These are phyloP conservation scores for Entomophthora muscae DNA, from an alignment of 371 early-diverging fungal species.

Conservation along the genomic window DNA sequence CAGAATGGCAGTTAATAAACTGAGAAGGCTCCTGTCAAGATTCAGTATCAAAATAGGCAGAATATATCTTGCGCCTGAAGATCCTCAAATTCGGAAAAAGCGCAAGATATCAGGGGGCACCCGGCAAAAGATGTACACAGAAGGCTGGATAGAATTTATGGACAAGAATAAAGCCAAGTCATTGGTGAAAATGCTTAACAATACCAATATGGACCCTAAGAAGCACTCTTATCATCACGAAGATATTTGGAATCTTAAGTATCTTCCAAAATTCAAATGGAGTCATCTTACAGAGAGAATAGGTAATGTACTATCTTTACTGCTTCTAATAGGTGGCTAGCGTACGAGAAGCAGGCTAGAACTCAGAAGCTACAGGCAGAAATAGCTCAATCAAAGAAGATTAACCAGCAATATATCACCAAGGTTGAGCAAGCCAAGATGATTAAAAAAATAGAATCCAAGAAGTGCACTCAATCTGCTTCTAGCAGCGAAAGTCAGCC, in stretches of 20 bases:
- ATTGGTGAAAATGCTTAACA: conserved; percentile 59
- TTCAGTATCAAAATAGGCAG: conserved; percentile 61
- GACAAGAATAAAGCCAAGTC: conserved; percentile 75
- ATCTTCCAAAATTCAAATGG: conserved; percentile 94
- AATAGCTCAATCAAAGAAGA: conserved; percentile 63
- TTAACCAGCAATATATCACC: conserved; percentile 64
- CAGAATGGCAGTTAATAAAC: conserved; percentile 70
- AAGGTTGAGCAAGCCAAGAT: conserved; percentile 77
- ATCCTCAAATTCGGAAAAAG: conserved; percentile 28
- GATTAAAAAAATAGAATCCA: conserved; percentile 21
- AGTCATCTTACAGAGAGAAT: conserved; percentile 82
- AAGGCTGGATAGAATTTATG: conserved; percentile 95
- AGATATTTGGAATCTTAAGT: conserved; percentile 92
- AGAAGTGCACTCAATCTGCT: not conserved
- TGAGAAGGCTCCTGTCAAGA: conserved; percentile 45
- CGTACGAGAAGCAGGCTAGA: conserved; percentile 60
- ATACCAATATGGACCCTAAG: conserved; percentile 59
- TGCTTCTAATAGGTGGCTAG: conserved; percentile 17
- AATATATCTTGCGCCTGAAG: conserved; percentile 73
- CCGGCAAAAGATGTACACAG: conserved; percentile 64
- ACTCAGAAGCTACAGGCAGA: conserved; percentile 71
- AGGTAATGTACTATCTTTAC: conserved; percentile 25
- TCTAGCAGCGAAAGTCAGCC: not conserved
- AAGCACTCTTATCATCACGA: conserved; percentile 67
- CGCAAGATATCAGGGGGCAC: conserved; percentile 52